phyloP scores from a whole-genome alignment of 2,329 filamentous ascomycete species.

The Neonectria neomacrospora region DNA sequence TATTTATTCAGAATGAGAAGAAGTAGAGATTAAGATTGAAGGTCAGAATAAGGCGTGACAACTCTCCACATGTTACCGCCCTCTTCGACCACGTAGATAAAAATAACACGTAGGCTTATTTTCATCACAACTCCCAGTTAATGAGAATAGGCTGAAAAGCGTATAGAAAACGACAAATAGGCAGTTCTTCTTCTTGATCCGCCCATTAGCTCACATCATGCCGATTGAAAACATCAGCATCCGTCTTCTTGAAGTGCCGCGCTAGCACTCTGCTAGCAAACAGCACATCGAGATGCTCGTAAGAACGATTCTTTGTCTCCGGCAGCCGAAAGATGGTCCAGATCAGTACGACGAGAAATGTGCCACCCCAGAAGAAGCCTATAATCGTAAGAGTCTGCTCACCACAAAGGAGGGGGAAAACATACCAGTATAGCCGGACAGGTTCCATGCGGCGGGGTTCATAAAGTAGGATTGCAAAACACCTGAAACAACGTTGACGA shows the following conservation, averaged over 20 bases:
- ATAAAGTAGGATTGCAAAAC: constrained; percentile 49
- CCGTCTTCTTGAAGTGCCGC: constrained; percentile 22
- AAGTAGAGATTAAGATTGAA: no score
- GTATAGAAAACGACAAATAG: no score
- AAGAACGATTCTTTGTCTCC: constrained; percentile 61
- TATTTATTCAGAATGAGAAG: no score
- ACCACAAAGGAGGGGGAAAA: no score
- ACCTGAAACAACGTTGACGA: constrained; percentile 37
- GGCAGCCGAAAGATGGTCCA: constrained; percentile 60
- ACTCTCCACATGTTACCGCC: no score
- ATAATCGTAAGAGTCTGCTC: not conserved
- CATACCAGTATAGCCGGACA: constrained; percentile 50
- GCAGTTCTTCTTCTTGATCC: no score
- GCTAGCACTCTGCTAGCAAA: constrained; percentile 51
- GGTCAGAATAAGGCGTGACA: no score
- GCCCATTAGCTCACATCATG: not conserved
- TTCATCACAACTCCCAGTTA: no score
- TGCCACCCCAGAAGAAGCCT: constrained; percentile 47
- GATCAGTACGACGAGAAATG: constrained; percentile 37
- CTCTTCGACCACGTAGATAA: no score
- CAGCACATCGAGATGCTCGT: constrained; percentile 64
- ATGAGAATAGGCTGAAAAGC: no score
- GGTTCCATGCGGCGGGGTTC: constrained; percentile 52
- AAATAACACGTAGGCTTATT: no score
- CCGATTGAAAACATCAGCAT: not conserved